A percentile compares a stretch with the other conserved stretches of the same genome.
Conservation (phyloP, 495 filamentous ascomycete genomes). For the Xylaria cubensis region DNA sequence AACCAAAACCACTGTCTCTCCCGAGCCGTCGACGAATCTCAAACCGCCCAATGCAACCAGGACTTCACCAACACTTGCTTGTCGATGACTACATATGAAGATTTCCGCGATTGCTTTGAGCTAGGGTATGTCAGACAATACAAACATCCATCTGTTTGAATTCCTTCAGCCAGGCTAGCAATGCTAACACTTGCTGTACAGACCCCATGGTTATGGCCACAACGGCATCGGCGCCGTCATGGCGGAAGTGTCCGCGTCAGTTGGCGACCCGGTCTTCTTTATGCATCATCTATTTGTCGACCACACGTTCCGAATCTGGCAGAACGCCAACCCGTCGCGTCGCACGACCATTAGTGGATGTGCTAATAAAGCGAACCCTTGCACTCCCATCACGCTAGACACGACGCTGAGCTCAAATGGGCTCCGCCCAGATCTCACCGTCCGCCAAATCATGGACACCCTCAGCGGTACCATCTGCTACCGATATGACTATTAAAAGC, state of each 20-base stretch:
- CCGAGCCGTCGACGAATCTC: slow-evolving; percentile 39
- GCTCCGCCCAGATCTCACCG: slow-evolving; percentile 39
- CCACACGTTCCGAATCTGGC: slow-evolving; percentile 47
- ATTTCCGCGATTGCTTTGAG: slow-evolving; percentile 42
- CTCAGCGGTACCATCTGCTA: slow-evolving; percentile 47
- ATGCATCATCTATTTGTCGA: slow-evolving; percentile 54
- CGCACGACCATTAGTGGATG: slow-evolving; percentile 45
- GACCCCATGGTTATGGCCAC: slow-evolving; percentile 40
- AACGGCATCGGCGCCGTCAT: slow-evolving; percentile 47
- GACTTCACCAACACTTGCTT: slow-evolving; percentile 42
- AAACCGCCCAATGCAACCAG: slow-evolving; percentile 36
- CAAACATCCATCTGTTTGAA: background rate
- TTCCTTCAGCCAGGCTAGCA: background rate
- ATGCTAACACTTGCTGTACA: slow-evolving; percentile 29
- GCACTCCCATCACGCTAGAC: slow-evolving; percentile 43
- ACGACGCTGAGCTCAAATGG: slow-evolving; percentile 42
- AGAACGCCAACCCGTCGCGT: slow-evolving; percentile 45
- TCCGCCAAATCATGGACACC: slow-evolving; percentile 48
- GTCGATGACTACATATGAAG: slow-evolving; percentile 35
- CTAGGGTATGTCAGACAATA: slow-evolving; percentile 34
- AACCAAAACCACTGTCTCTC: slow-evolving; percentile 42
- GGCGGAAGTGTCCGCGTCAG: slow-evolving; percentile 44
- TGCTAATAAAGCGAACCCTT: slow-evolving; percentile 39
- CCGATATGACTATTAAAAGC: slow-evolving; percentile 47
- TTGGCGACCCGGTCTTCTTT: slow-evolving; percentile 51